A percentile compares a stretch with the other conserved stretches of the same genome.
Evolutionary conservation across 2,329 filamentous ascomycete species (phyloP).

Genomic region (Tetracladium maxilliforme): DNA sequence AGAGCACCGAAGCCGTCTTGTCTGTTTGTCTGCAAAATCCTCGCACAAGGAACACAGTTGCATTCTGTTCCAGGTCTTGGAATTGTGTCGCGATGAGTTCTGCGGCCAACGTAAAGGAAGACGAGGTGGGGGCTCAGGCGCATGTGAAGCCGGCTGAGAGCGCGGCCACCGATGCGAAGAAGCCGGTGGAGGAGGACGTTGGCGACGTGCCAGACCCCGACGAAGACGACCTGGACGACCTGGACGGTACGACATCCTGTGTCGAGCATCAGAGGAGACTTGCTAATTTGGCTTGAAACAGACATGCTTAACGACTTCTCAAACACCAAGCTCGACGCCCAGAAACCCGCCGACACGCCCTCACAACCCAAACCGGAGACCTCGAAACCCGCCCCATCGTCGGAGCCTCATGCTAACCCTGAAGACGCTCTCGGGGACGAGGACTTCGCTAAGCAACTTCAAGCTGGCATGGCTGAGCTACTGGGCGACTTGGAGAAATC

Average conservation of each 20-base stretch:
- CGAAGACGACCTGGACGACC: conserved; percentile 80
- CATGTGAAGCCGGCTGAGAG: too few relatives aligned
- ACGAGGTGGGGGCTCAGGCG: too few relatives aligned
- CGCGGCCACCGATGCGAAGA: too few relatives aligned
- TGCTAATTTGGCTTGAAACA: conserved; percentile 17
- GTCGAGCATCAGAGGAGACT: not conserved
- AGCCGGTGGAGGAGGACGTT: too few relatives aligned
- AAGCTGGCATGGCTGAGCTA: conserved; percentile 76
- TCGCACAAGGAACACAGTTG: too few relatives aligned
- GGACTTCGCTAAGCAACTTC: conserved; percentile 74
- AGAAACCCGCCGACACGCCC: conserved; percentile 17
- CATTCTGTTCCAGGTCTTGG: too few relatives aligned
- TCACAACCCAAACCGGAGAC: conserved; percentile 6
- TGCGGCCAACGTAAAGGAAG: too few relatives aligned
- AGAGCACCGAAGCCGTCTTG: too few relatives aligned
- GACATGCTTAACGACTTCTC: conserved; percentile 92
- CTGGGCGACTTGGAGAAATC: conserved; percentile 55
- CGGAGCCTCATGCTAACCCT: conserved; percentile 7
- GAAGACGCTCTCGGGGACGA: conserved; percentile 44
- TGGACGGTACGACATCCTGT: conserved; percentile 55
- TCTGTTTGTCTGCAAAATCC: too few relatives aligned
- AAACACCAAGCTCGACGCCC: conserved; percentile 39
- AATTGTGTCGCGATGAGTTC: too few relatives aligned
- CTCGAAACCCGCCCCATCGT: conserved; percentile 1
- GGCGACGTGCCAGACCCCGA: conserved; percentile 73